Evolutionary conservation across 805 yeast species (phyloP).

Genomic region (Candida cerambycidarum): DNA sequence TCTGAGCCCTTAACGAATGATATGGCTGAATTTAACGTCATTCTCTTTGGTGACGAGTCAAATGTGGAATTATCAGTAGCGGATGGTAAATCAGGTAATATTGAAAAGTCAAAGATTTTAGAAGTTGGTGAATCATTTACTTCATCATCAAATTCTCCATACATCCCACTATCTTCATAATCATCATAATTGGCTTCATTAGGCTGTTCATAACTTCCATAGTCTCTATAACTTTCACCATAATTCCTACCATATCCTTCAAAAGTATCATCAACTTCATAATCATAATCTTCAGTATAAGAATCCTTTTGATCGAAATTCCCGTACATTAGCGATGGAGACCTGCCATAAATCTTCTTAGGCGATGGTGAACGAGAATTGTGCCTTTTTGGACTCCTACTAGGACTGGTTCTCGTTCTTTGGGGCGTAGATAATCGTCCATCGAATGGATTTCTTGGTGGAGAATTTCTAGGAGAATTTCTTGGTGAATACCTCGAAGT

Average conservation of each 20-base stretch:
- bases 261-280: conserved; percentile 5
- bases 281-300: conserved; percentile 5
- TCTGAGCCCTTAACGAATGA: conserved; percentile 35
- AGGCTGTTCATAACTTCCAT: neutral
- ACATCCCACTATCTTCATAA: neutral
- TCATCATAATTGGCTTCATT: neutral
- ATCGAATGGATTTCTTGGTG: conserved; percentile 10
- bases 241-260: neutral
- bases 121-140: conserved; percentile 14
- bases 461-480: conserved; percentile 6
- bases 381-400: conserved; percentile 3
- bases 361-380: conserved; percentile 31
- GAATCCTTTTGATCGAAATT: conserved; percentile 1
- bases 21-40: conserved; percentile 24
- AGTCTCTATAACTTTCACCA: conserved; percentile 1
- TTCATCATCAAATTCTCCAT: conserved; percentile 7
- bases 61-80: conserved; percentile 13
- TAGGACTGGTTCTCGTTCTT: conserved; percentile 6
- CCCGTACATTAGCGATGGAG: conserved; percentile 21
- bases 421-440: conserved; percentile 1
- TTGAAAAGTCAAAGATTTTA: conserved; percentile 17
- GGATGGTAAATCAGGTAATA: conserved; percentile 34
- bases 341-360: conserved; percentile 20
- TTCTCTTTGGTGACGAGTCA: conserved; percentile 20
- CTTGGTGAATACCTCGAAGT: neutral